These are phyloP conservation scores for Ballota nigra DNA, from an alignment of 257 asterid genomes.

Conservation along the genomic window DNA sequence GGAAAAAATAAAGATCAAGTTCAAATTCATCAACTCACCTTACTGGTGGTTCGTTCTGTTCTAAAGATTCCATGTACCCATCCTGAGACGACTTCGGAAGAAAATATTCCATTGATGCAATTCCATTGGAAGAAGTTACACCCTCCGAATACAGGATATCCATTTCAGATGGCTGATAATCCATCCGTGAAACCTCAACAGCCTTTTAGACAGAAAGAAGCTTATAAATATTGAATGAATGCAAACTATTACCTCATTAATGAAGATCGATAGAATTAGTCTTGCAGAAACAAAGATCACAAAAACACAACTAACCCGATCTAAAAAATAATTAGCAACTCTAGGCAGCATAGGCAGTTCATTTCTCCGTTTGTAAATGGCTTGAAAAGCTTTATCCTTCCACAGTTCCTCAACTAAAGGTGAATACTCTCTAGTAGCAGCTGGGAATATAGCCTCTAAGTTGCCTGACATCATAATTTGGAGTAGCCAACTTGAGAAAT, in stretches of 20 bases:
- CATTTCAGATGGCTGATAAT: slow-evolving; percentile 83
- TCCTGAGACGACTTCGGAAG: slow-evolving; percentile 57
- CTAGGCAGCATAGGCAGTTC: slow-evolving; percentile 66
- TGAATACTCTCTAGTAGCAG: slow-evolving; percentile 80
- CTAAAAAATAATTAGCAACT: slow-evolving; percentile 79
- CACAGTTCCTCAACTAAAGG: slow-evolving; percentile 72
- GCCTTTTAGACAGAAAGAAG: slow-evolving; percentile 47
- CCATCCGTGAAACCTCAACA: slow-evolving; percentile 64
- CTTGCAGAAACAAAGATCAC: background rate
- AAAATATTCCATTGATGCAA: slow-evolving; percentile 72
- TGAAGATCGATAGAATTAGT: background rate
- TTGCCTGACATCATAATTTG: slow-evolving; percentile 67
- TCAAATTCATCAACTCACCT: slow-evolving; percentile 38
- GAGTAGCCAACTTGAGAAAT: slow-evolving; percentile 72
- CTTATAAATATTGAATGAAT: slow-evolving; percentile 13
- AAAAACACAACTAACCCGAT: slow-evolving; percentile 47
- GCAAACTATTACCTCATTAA: background rate
- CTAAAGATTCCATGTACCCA: slow-evolving; percentile 56
- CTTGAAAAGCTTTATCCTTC: slow-evolving; percentile 72
- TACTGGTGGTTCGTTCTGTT: slow-evolving; percentile 43
- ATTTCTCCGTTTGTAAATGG: slow-evolving; percentile 66
- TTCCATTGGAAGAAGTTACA: slow-evolving; percentile 67
- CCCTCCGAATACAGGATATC: slow-evolving; percentile 90
- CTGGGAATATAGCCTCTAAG: slow-evolving; percentile 80
- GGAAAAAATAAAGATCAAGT: background rate